Evolutionary conservation across 148 eudicot species (phyloP).

Genomic region (Euryodendron excelsum): DNA sequence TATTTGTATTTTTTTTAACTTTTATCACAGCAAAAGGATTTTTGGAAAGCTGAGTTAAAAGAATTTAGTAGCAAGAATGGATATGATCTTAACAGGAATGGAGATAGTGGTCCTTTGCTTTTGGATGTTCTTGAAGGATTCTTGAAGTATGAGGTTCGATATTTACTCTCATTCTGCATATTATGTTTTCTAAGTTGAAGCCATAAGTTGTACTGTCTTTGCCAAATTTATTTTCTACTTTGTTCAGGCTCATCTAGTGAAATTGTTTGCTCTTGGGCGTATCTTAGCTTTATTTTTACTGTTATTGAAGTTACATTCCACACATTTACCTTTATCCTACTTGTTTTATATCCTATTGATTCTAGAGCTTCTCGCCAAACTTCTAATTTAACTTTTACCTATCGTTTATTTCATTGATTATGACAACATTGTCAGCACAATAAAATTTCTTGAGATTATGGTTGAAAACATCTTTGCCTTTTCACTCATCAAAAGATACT

Average conservation of each 20-base stretch:
- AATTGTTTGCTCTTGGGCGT: not conserved
- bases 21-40: conserved; percentile 72
- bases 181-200: not conserved
- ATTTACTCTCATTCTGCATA: not conserved
- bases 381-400: not conserved
- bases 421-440: not conserved
- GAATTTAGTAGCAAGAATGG: conserved; percentile 93
- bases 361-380: not conserved
- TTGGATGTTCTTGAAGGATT: conserved; percentile 97
- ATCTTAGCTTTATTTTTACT: not conserved
- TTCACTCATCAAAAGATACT: not conserved
- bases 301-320: not conserved
- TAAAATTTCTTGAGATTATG: not conserved
- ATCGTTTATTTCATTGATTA: not conserved
- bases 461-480: not conserved
- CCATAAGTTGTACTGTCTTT: not conserved
- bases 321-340: not conserved
- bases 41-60: conserved; percentile 88
- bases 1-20: not conserved
- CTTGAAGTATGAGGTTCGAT: conserved; percentile 78
- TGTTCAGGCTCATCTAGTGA: not conserved
- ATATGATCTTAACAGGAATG: conserved; percentile 78
- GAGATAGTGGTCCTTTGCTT: conserved; percentile 88
- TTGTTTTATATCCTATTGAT: not conserved
- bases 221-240: not conserved